Base-by-base conservation (phyloP, 192 early-diverging fungal genomes). In the Mortierella alpina region DNA sequence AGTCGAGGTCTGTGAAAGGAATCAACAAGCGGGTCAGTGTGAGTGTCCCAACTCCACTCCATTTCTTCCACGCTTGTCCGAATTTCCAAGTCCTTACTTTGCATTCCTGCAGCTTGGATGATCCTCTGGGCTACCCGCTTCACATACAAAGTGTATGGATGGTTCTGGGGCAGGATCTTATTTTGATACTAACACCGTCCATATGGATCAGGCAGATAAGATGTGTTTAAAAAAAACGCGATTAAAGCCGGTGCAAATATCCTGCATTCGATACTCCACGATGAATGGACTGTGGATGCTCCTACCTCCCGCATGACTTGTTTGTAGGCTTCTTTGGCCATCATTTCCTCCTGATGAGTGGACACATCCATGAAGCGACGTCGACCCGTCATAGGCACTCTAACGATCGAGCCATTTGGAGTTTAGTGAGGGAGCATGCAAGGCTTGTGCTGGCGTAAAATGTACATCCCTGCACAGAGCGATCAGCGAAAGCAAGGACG, bases 271-370 rank as follows among this genome's bases (percentile, higher is more conserved):
- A 14, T 14, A 17, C 17, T 59, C 17, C 17, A 15, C 13, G 1
- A 17, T 31, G 15, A 40, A 17, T 44, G 11, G 7, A 10, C 46
- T 8, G 45, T 40, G 45, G 7, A 48, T 48, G 6, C n/a, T 41
- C 1, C 7, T 62, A 79, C 76, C 76, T 93, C 79, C 0, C 23
- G 11, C 86, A 96, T 88, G 11, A 94, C 86, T 70, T 92, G 85
- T 7, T 82, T 48, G 75, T 95, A 97, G 2, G 94, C 93, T 59
- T 91, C 85, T 22, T 87, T 77, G 10, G 93, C 91, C 82, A 95
- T 87, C 39, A 62, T 69, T 71, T 87, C 82, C 72, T 94, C 94
- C 66, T 88, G 85, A 13, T 75, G 70, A 2, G 83, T 71, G 0
- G 88, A 86, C 5, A 93, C 75, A 73, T 90, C 85, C 78, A 95